These are phyloP conservation scores for Ceratobasidium sp. DNA, from an alignment of 1,284 basidiomycete genomes.

Conservation along the genomic window DNA sequence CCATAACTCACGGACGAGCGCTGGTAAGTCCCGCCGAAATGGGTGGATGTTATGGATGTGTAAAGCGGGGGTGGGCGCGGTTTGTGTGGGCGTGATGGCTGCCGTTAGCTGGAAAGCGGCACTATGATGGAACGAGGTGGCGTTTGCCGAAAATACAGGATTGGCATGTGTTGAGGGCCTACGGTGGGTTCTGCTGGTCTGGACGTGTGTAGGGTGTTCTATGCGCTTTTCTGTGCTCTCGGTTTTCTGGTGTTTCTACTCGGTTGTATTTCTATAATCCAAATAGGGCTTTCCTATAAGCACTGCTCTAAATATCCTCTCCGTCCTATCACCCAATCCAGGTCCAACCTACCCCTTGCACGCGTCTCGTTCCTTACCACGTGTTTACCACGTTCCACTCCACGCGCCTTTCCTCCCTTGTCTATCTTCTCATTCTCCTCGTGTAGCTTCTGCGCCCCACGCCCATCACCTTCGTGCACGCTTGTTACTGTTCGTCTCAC, in stretches of 20 bases:
- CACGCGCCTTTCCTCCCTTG: slow-evolving; percentile 17
- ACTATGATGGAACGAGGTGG: slow-evolving; percentile 1
- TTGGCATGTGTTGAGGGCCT: not conserved
- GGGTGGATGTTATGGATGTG: slow-evolving; percentile 32
- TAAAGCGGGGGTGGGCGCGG: slow-evolving; percentile 39
- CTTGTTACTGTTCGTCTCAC: not conserved
- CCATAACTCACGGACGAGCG: slow-evolving; percentile 74
- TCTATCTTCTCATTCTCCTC: not conserved
- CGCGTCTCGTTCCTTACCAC: slow-evolving; percentile 15
- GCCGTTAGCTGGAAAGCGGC: slow-evolving; percentile 41
- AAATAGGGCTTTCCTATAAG: not conserved
- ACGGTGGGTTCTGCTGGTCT: not conserved
- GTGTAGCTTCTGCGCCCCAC: not conserved
- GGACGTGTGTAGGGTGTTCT: slow-evolving; percentile 2
- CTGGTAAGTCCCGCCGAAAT: slow-evolving; percentile 39
- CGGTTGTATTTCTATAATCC: not conserved
- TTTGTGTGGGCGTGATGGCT: slow-evolving; percentile 45
- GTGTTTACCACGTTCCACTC: slow-evolving; percentile 22
- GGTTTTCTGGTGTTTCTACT: slow-evolving; percentile 3
- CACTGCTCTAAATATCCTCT: not conserved
- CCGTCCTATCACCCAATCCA: not conserved
- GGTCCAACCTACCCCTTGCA: not conserved
- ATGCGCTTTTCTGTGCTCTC: slow-evolving; percentile 12
- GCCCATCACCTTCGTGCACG: not conserved
- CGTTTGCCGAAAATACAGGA: not conserved